Evolutionary conservation across 2,329 filamentous ascomycete genomes (phyloP), one percentile per base, ranked within the genome.

Genomic region (Diaporthe ilicicola): DNA sequence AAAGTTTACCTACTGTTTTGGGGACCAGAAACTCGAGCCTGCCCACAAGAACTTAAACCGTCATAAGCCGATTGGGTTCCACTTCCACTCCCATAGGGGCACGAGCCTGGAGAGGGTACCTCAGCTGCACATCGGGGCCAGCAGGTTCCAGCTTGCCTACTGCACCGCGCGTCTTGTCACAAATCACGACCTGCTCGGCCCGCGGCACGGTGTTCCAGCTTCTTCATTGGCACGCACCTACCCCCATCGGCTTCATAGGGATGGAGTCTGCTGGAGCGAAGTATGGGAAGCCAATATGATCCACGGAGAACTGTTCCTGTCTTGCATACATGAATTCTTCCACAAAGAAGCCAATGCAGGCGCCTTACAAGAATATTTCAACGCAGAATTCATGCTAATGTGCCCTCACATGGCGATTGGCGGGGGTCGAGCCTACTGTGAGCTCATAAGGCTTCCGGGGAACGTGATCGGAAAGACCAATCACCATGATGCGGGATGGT

Each of bases 171-270:
- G 61, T 50, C 19, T 70, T 44, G 54, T 51, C 17, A 65, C 71
- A 27, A 71, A 73, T 65, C 34, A 73, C 61, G 53, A 73, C 48
- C 48, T 73, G n/a, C 54, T 71, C 32, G 64, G 69, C 54, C 71
- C 69, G 69, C 69, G 17, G 24, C 62, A 69, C 62, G 67, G 70
- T 29, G n/a, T 72, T 67, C 70, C 67, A 61, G 70, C 67, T 67
- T 72, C 70, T 67, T 64, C 19, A 24, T 22, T 70, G 53, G 67
- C 70, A 67, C 13, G 39, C 27, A 67, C 8, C 27, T 44, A 56
- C 59, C 32, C 70, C 24, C 22, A 54, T 22, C 22, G 12, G 54
- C 19, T 9, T 46, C 66, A 13, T 22, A 29, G 59, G 34, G 32
- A 70, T 29, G 53, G 67, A 64, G 37, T 51, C 42, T 59, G 67